These are phyloP conservation scores for Seminavis robusta DNA, from an alignment of 108 stramenopile species.

Conservation along the genomic window DNA sequence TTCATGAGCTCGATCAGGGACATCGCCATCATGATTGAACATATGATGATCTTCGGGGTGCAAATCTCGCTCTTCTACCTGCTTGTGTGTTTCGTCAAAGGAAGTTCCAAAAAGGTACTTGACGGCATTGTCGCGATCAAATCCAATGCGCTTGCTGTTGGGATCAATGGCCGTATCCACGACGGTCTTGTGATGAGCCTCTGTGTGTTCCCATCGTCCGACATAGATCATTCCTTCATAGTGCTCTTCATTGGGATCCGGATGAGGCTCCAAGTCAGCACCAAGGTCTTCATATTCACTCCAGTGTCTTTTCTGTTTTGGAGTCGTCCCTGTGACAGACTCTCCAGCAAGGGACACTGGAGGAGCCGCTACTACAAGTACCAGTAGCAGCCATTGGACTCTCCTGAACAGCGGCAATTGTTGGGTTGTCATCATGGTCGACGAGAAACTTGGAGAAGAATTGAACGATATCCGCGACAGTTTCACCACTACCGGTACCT, in stretches of 20 bases:
- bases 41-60: constrained; percentile 32
- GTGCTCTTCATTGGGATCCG: constrained; percentile 82
- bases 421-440: too few species aligned
- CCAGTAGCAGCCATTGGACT: too few species aligned
- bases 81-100: constrained; percentile 59
- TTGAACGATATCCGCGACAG: too few species aligned
- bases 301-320: not conserved
- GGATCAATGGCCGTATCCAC: constrained; percentile 7
- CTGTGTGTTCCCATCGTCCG: constrained; percentile 34
- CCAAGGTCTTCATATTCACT: constrained; percentile 36
- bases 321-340: not conserved
- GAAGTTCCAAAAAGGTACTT: constrained; percentile 78
- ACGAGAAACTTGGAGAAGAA: too few species aligned
- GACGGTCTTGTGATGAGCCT: not conserved
- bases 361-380: too few species aligned
- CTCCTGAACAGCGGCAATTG: too few species aligned
- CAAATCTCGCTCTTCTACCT: constrained; percentile 65
- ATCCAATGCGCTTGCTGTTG: constrained; percentile 31
- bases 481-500: too few species aligned
- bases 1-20: not conserved
- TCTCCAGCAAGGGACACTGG: too few species aligned
- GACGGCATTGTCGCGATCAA: constrained; percentile 50
- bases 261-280: constrained; percentile 61
- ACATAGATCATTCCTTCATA: constrained; percentile 73
- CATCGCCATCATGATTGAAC: constrained; percentile 26